Base-by-base conservation (phyloP, 345 rosid genomes). In the thale cress (Arabidopsis thaliana) region DNA sequence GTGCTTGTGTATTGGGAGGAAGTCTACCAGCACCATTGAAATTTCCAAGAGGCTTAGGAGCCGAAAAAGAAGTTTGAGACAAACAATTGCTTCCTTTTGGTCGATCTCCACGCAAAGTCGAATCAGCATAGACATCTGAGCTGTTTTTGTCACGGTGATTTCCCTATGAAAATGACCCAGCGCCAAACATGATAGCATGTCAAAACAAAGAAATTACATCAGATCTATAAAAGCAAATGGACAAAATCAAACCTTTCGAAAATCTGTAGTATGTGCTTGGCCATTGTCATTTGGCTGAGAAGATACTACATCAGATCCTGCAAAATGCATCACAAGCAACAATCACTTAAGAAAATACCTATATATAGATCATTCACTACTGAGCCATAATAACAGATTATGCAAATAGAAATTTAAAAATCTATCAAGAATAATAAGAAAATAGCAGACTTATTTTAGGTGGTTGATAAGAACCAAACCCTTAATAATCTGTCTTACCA, bases 261-360 rank as follows among this genome's bases (percentile, higher is more conserved):
- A 71, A 56, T 78, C 79, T 25, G 82, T 81, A 1, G 77, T 53
- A 48, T 67, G 81, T 65, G 65, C 74, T 77, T 83, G 84, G 37
- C 83, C 82, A 79, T 76, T 81, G 66, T 65, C 78, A 59, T 80
- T 81, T 74, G 68, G 28, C 65, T 65, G 89, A 30, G 73, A 16
- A 37, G 69, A 80, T 48, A 86, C 46, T 11, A 81, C 90, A 72
- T 59, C 69, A 61, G 74, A 82, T 72, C 93, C 93, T 90, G 85
- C 78, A 66, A 78, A 69, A 58, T 5, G 42, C 28, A 71, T 64
- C 48, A 77, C 37, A 70, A 64, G 45, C 46, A 22, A 64, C 38
- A 70, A 20, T 63, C 48, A 61, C 32, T 56, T 55, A 25, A 20
- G 57, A 51, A 60, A 36, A 12, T 8, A 62, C 33, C 24, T 42